A percentile compares a stretch with the other conserved stretches of the same genome.
phyloP scores from a whole-genome alignment of 768 basidiomycete species.

The Boletus huronensis region DNA sequence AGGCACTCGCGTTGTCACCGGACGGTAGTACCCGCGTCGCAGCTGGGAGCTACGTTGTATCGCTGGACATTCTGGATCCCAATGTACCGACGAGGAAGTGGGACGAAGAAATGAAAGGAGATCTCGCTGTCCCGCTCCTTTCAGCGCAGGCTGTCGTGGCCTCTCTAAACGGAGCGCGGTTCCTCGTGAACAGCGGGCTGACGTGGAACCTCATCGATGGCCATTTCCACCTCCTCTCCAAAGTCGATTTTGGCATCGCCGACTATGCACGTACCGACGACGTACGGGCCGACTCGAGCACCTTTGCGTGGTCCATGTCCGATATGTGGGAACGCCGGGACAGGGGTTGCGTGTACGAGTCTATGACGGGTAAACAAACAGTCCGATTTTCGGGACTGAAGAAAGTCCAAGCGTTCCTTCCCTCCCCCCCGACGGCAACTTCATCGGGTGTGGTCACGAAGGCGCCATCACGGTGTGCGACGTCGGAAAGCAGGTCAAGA shows the following conservation, averaged over 20 bases:
- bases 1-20: slow-evolving; percentile 15
- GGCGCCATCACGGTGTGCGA: slow-evolving; percentile 5
- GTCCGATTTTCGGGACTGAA: slow-evolving; percentile 4
- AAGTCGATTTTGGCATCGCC: slow-evolving; percentile 8
- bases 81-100: slow-evolving; percentile 1
- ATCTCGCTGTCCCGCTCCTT: background rate
- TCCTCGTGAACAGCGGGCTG: background rate
- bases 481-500: background rate
- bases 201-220: slow-evolving; percentile 5
- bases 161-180: slow-evolving; percentile 11
- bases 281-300: background rate
- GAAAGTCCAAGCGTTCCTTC: slow-evolving; percentile 2
- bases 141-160: background rate
- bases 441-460: slow-evolving; percentile 11
- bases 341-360: slow-evolving; percentile 3
- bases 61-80: slow-evolving; percentile 9
- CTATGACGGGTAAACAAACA: slow-evolving; percentile 1
- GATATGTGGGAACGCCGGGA: background rate
- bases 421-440: background rate
- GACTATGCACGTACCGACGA: background rate
- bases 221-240: background rate
- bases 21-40: slow-evolving; percentile 15
- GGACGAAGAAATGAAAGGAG: slow-evolving; percentile 5
- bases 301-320: slow-evolving; percentile 6
- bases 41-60: slow-evolving; percentile 4